Percentiles rank a stretch among this genome's conserved stretches.
These are phyloP conservation scores for Tricholoma flavovirens DNA, from an alignment of 768 basidiomycete species.

Conservation along the genomic window DNA sequence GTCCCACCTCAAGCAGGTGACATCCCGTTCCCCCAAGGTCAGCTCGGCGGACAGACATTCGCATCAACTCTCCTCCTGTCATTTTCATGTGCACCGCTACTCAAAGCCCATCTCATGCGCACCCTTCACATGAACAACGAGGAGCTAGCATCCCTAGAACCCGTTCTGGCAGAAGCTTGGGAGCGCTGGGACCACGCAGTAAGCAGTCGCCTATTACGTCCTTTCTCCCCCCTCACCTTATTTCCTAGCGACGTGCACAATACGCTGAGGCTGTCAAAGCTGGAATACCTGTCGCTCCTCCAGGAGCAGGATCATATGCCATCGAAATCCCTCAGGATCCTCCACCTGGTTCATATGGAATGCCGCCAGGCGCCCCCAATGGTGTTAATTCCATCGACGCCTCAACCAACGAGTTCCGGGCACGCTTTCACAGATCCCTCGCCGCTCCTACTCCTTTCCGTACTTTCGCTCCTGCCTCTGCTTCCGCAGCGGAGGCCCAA, in stretches of 20 bases:
- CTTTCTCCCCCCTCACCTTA: constrained; percentile 3
- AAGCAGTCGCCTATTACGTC: constrained; percentile 17
- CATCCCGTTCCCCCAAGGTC: constrained; percentile 53
- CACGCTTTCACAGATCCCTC: constrained; percentile 58
- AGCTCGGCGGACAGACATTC: constrained; percentile 68
- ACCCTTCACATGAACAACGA: constrained; percentile 72
- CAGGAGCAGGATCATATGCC: constrained; percentile 3
- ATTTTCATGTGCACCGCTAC: constrained; percentile 65
- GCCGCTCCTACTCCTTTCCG: constrained; percentile 57
- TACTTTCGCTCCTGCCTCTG: constrained; percentile 10
- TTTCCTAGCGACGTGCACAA: constrained; percentile 34
- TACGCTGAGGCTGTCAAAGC: constrained; percentile 36
- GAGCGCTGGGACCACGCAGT: constrained; percentile 85
- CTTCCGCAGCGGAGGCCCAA: background rate
- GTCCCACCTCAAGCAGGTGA: constrained; percentile 34
- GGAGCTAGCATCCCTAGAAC: constrained; percentile 72
- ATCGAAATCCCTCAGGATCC: constrained; percentile 13
- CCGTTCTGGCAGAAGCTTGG: constrained; percentile 78
- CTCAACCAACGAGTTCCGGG: constrained; percentile 50
- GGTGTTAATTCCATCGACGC: constrained; percentile 14
- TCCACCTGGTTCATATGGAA: background rate
- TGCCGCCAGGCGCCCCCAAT: constrained; percentile 17
- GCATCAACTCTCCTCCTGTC: constrained; percentile 73
- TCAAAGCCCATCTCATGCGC: constrained; percentile 72
- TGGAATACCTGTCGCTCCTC: constrained; percentile 17